Conservation (phyloP, 257 asterid genomes). For the Leonotis leonurus region DNA sequence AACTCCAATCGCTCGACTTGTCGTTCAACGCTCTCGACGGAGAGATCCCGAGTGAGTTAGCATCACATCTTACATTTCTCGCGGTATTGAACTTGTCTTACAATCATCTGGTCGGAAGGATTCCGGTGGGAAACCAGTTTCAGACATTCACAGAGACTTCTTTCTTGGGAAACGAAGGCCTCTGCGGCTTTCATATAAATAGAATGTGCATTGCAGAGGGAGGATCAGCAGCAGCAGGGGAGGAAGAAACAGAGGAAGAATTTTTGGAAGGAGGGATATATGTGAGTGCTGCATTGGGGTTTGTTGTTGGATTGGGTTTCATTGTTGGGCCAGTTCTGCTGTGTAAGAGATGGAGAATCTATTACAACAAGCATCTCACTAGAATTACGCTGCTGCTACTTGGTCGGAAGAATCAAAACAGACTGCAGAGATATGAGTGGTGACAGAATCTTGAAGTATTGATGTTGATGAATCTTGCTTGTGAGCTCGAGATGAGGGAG, state of each 20-base stretch:
- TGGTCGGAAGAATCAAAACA: not conserved
- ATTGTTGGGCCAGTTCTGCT: conserved; percentile 6
- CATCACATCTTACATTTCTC: conserved; percentile 37
- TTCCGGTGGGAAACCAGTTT: conserved; percentile 38
- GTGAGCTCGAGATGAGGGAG: too few species aligned
- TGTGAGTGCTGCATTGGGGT: conserved; percentile 25
- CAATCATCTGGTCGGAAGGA: conserved; percentile 33
- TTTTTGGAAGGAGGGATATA: conserved; percentile 5
- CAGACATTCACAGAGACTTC: conserved; percentile 35
- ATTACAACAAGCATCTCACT: not conserved
- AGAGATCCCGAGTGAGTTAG: conserved; percentile 35
- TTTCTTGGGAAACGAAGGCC: conserved; percentile 29
- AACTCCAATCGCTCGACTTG: conserved; percentile 34
- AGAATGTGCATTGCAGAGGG: not conserved
- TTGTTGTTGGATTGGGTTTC: conserved; percentile 19
- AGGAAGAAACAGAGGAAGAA: not conserved
- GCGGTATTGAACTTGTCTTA: conserved; percentile 37
- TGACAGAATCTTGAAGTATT: conserved; percentile 12
- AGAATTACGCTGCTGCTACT: conserved; percentile 6
- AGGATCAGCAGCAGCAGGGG: not conserved
- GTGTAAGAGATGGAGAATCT: conserved; percentile 18
- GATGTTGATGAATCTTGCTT: too few species aligned
- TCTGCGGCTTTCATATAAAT: not conserved
- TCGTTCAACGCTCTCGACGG: conserved; percentile 36
- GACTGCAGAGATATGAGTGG: too few species aligned